Percentiles rank a stretch among this genome's conserved stretches.
Evolutionary conservation across 2,329 filamentous ascomycete genomes (phyloP).

Genomic region (Ambrosiella beaveri): DNA sequence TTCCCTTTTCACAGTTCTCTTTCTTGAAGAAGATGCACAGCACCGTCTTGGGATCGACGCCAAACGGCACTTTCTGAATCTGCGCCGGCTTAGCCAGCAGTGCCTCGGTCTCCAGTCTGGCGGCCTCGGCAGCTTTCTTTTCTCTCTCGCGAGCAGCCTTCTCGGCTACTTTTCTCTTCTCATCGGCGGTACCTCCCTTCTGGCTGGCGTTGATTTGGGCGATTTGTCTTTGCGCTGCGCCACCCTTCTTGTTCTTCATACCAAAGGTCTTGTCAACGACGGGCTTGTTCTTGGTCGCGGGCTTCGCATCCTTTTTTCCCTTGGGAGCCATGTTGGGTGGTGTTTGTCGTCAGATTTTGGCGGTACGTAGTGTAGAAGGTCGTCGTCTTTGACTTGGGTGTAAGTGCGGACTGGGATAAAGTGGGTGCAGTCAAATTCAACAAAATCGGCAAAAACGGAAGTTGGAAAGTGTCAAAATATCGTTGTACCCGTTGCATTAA

Average conservation of each 20-base stretch:
- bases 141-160: slow-evolving; percentile 59
- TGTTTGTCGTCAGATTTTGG: background rate
- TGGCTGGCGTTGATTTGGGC: slow-evolving; percentile 63
- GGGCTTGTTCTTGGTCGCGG: slow-evolving; percentile 45
- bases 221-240: slow-evolving; percentile 76
- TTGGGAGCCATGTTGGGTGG: slow-evolving; percentile 55
- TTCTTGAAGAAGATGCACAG: slow-evolving; percentile 96
- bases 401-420: background rate
- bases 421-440: background rate
- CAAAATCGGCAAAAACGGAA: background rate
- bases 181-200: slow-evolving; percentile 62
- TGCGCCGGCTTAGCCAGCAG: slow-evolving; percentile 85
- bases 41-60: slow-evolving; percentile 94
- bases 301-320: slow-evolving; percentile 28
- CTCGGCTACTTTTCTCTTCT: slow-evolving; percentile 62
- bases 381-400: background rate
- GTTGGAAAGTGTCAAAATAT: background rate
- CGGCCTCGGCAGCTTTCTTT: slow-evolving; percentile 77
- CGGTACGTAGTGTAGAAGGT: background rate
- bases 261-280: slow-evolving; percentile 96
- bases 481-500: background rate
- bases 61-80: slow-evolving; percentile 94
- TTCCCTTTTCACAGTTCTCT: slow-evolving; percentile 90
- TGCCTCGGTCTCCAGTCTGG: slow-evolving; percentile 61
- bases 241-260: slow-evolving; percentile 99